Evolutionary conservation across 169 alveolate genomes (phyloP), one percentile per base, ranked within the genome.

Genomic region (Plasmodium gaboni): DNA sequence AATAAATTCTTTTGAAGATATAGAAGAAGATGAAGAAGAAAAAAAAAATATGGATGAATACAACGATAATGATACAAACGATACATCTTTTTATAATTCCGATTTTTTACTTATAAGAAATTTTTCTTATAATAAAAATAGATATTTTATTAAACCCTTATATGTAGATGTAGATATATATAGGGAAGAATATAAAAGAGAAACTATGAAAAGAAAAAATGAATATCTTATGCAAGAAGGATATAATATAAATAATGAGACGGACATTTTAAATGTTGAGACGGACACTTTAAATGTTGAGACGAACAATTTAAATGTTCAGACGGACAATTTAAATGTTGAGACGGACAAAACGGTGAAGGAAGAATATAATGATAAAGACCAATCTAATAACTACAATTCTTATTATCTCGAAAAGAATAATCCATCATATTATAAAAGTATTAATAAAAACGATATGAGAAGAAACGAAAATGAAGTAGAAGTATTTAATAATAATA

Each of bases 61-160:
- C 10, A 2, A 48, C 2, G 1, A 26, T 60, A 17, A 59, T 28
- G 26, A 17, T 17, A 4, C 22, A 46, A 8, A 6, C 67, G 13
- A 9, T 10, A n/a, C 61, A n/a, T 51, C 61, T 10, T 83, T 83
- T 55, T 83, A 83, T 53, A 17, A 83, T 12, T 68, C 91, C 15
- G 91, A 83, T 26, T 83, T 83, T 15, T 48, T 83, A 22, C 91
- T 83, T 26, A 55, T 83, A 83, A 67, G 91, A 59, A 83, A 46
- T 71, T 6, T 55, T 9, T 28, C 48, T 13, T 44, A 42, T n/a
- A 42, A 15, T 12, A 6, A 22, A 15, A 38, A 13, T 7, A 67
- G 51, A 17, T 26, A 51, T 68, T 83, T 57, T 19, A 1, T 83
- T n/a, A 83, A 83, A 61, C 91, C 91, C 1, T 46, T 83, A 13